Evolutionary conservation across 2,329 filamentous ascomycete genomes (phyloP), one percentile per base, ranked within the genome.

Genomic region (Lasiodiplodia sp.): DNA sequence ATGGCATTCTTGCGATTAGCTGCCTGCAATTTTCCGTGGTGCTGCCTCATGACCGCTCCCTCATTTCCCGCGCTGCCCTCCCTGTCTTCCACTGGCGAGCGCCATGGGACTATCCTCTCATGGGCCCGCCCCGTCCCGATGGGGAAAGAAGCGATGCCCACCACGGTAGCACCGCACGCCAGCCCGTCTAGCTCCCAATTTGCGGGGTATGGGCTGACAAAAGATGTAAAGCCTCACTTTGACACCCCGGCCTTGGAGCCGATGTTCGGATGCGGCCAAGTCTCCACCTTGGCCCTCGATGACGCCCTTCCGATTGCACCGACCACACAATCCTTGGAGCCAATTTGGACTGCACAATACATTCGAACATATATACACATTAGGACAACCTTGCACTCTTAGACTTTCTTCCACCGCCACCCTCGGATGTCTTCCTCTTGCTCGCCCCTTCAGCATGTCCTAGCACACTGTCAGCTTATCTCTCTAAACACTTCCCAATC

Each of bases 1-100:
- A 47, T 64, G 23, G 67, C 67, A 2, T 76, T 79, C 44, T 49
- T 68, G 0, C 83, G 90, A 47, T 23, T 68, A 62, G 66, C 31
- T 37, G 60, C 31, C 60, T 37, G 58, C 58, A 63, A 63, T 63
- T 44, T 63, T 63, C 58, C 44, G 34, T 63, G 58, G 58, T 31
- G 57, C 38, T 60, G 38, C 57, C 57, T 23, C 55, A 40, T 60
- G 37, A 47, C 37, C 56, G n/a, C 37, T 4, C 58, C 40, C 57
- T 60, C 57, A 60, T 60, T 60, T 60, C 57, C 38, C 37, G 21
- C 55, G 11, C 23, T 5, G 44, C 34, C 21, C 40, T 44, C 58
- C 58, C 38, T 63, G 58, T 34, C 58, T 37, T 60, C 55, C 55
- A 34, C 55, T 38, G 57, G 47, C 58, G 37, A 18, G 58, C 37